A percentile compares a stretch with the other conserved stretches of the same genome.
Evolutionary conservation across 805 yeast species (phyloP).

Genomic region (Candida tammaniensis): DNA sequence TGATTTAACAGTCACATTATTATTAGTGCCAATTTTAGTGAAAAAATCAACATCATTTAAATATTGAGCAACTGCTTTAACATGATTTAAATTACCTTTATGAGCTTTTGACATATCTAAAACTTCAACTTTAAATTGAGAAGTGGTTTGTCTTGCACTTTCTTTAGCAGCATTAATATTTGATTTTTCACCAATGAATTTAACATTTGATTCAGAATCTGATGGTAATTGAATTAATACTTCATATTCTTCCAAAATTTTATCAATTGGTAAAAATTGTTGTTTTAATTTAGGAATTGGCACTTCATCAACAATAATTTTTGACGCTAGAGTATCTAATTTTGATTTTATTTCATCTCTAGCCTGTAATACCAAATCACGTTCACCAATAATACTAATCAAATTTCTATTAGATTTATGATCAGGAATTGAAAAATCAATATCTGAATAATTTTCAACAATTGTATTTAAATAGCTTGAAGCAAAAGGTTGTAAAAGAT

Average conservation of each 20-base stretch:
- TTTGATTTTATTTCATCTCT: slow-evolving; percentile 48
- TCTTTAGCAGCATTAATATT: slow-evolving; percentile 61
- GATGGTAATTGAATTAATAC: slow-evolving; percentile 58
- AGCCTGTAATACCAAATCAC: slow-evolving; percentile 58
- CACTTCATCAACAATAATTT: slow-evolving; percentile 52
- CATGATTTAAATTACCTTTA: slow-evolving; percentile 74
- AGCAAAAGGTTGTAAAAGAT: slow-evolving; percentile 44
- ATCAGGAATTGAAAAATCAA: slow-evolving; percentile 37
- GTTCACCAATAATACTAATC: slow-evolving; percentile 65
- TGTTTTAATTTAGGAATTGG: slow-evolving; percentile 68
- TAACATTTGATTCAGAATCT: slow-evolving; percentile 46
- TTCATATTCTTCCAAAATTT: slow-evolving; percentile 49
- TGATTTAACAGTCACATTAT: slow-evolving; percentile 37
- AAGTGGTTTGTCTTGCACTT: slow-evolving; percentile 57
- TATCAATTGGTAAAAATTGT: slow-evolving; percentile 59
- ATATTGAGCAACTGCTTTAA: slow-evolving; percentile 67
- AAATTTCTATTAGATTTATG: slow-evolving; percentile 32
- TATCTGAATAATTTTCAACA: slow-evolving; percentile 18
- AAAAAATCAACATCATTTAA: slow-evolving; percentile 54
- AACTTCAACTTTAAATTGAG: slow-evolving; percentile 57
- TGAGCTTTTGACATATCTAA: slow-evolving; percentile 89
- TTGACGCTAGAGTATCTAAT: slow-evolving; percentile 42
- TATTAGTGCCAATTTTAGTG: slow-evolving; percentile 33
- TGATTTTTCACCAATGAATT: slow-evolving; percentile 58
- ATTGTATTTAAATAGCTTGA: slow-evolving; percentile 26